Percentiles rank a stretch among this genome's conserved stretches.
Evolutionary conservation across 441 rosid species (phyloP).

Genomic region (Arabidopsis hybrid): DNA sequence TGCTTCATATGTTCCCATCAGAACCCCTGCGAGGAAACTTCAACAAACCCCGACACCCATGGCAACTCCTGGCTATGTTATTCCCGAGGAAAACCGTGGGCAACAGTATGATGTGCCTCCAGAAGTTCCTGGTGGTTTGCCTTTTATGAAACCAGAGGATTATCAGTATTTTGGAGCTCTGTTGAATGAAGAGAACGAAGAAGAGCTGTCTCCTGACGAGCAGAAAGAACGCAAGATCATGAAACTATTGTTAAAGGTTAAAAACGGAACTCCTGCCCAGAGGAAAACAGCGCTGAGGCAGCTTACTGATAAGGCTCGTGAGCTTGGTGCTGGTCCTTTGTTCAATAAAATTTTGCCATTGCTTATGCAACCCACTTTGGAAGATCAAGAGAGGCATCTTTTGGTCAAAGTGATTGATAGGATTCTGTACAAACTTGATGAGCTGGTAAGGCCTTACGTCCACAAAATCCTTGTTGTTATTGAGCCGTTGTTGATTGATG

Average conservation of each 20-base stretch:
- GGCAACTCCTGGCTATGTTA: conserved; percentile 84
- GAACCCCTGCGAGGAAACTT: conserved; percentile 91
- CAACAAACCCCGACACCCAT: conserved; percentile 91
- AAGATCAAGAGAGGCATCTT: conserved; percentile 99
- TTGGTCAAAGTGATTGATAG: conserved; percentile 97
- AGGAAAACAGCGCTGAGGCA: conserved; percentile 96
- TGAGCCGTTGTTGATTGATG: conserved; percentile 96
- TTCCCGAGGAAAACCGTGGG: conserved; percentile 95
- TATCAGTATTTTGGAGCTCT: conserved; percentile 87
- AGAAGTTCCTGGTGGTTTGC: conserved; percentile 89
- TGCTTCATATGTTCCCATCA: conserved; percentile 92
- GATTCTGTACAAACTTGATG: conserved; percentile 90
- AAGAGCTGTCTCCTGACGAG: conserved; percentile 86
- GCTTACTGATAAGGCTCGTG: conserved; percentile 97
- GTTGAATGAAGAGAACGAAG: conserved; percentile 92
- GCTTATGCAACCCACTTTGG: conserved; percentile 97
- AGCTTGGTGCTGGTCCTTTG: conserved; percentile 95
- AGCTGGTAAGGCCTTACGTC: conserved; percentile 92
- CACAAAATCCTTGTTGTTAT: conserved; percentile 98
- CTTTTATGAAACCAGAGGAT: conserved; percentile 97
- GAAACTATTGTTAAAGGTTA: conserved; percentile 92
- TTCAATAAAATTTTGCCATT: conserved; percentile 85
- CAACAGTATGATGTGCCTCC: conserved; percentile 97
- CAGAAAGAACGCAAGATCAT: conserved; percentile 97
- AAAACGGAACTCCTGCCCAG: conserved; percentile 98